These are phyloP conservation scores for Arabis alpina DNA, from an alignment of 345 rosid species.

Conservation along the genomic window DNA sequence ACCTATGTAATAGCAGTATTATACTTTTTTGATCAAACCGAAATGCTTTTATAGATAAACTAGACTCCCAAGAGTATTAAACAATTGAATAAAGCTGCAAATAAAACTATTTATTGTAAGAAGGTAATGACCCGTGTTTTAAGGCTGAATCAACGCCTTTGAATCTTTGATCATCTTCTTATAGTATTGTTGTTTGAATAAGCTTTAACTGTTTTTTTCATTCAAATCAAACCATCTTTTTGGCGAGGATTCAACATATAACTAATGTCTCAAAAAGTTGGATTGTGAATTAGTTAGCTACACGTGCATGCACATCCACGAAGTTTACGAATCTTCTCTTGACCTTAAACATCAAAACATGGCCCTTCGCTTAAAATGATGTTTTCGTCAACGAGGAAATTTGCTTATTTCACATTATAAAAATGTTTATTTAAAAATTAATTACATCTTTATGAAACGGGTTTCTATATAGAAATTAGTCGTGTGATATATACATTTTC, in stretches of 20 bases:
- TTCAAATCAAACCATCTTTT: not conserved
- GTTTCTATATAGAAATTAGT: not conserved
- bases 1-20: not conserved
- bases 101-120: not conserved
- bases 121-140: conserved; percentile 33
- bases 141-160: conserved; percentile 37
- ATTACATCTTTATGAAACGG: not conserved
- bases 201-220: not conserved
- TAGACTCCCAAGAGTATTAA: too few relatives aligned
- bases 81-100: conserved; percentile 20
- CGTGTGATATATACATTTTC: not conserved
- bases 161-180: conserved; percentile 9
- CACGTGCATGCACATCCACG: conserved; percentile 37
- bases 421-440: not conserved
- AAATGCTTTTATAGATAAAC: too few relatives aligned
- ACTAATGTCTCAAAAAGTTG: conserved; percentile 34
- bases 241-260: conserved; percentile 25
- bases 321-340: conserved; percentile 18
- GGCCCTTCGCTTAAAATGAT: conserved; percentile 4
- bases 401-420: not conserved
- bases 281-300: conserved; percentile 28
- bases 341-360: conserved; percentile 2
- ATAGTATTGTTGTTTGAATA: not conserved
- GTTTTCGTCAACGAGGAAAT: conserved; percentile 14
- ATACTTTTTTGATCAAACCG: too few relatives aligned